These are phyloP conservation scores for Corchorus olitorius DNA, from an alignment of 345 rosid genomes.

Conservation along the genomic window DNA sequence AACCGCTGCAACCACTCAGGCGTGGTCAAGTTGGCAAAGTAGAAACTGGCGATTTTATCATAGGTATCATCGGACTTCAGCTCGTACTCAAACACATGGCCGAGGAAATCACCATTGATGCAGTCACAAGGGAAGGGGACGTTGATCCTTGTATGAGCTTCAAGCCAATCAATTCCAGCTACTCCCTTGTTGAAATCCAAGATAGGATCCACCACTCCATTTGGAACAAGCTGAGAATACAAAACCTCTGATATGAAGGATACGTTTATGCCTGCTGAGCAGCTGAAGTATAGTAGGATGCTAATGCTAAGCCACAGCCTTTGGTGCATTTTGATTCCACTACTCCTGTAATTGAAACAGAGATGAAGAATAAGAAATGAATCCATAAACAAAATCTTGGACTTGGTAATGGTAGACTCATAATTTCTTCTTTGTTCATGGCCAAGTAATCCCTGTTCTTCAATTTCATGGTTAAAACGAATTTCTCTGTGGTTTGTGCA, in stretches of 20 bases:
- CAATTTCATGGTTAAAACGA: not conserved
- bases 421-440: not conserved
- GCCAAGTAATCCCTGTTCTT: not conserved
- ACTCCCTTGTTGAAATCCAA: conserved; percentile 34
- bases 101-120: conserved; percentile 40
- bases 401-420: not conserved
- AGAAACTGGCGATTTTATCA: conserved; percentile 21
- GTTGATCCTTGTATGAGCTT: conserved; percentile 24
- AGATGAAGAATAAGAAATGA: conserved; percentile 13
- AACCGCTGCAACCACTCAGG: conserved; percentile 26
- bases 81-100: conserved; percentile 40
- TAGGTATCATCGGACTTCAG: conserved; percentile 37
- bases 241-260: conserved; percentile 42
- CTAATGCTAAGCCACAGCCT: conserved; percentile 50
- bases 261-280: conserved; percentile 36
- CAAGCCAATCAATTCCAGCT: conserved; percentile 35
- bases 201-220: conserved; percentile 8
- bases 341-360: conserved; percentile 9
- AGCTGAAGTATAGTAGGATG: conserved; percentile 70
- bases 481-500: not conserved
- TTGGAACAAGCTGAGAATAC: conserved; percentile 20
- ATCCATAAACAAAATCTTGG: not conserved
- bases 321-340: conserved; percentile 44
- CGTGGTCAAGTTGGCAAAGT: conserved; percentile 54
- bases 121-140: conserved; percentile 64